phyloP scores from a whole-genome alignment of 1,284 basidiomycete genomes.

The Apiotrichum brassicae region DNA sequence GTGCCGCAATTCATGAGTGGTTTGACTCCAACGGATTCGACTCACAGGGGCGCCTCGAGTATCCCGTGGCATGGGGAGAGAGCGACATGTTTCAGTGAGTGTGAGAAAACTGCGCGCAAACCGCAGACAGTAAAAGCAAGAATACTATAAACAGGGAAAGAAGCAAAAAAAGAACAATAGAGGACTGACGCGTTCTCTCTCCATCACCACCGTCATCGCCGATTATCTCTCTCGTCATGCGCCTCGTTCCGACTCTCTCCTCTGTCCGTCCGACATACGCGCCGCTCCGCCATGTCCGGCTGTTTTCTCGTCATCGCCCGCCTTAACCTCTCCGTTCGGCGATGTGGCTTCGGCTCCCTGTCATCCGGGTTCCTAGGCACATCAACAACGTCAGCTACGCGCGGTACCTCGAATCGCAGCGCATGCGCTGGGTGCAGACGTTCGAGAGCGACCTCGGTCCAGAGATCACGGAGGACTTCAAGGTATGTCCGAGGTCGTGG shows the following conservation, averaged over 20 bases:
- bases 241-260: no score
- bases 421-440: slow-evolving; percentile 33
- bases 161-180: no score
- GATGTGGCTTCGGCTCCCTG: no score
- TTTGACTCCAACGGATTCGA: slow-evolving; percentile 33
- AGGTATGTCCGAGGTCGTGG: not conserved
- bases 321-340: no score
- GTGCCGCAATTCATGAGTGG: slow-evolving; percentile 17
- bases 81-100: slow-evolving; percentile 43
- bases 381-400: slow-evolving; percentile 44
- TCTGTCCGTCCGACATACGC: no score
- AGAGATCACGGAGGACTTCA: slow-evolving; percentile 11
- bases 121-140: no score
- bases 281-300: no score
- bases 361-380: no score
- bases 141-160: no score
- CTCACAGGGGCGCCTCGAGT: slow-evolving; percentile 30
- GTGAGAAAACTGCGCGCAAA: no score
- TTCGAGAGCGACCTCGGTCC: slow-evolving; percentile 26
- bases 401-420: slow-evolving; percentile 40
- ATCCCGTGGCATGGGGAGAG: slow-evolving; percentile 45
- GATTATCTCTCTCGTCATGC: no score
- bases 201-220: not conserved
- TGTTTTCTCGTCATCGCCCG: no score
- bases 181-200: not conserved